Evolutionary conservation across 805 yeast genomes (phyloP).

Genomic region (Candida parachauliodes): DNA sequence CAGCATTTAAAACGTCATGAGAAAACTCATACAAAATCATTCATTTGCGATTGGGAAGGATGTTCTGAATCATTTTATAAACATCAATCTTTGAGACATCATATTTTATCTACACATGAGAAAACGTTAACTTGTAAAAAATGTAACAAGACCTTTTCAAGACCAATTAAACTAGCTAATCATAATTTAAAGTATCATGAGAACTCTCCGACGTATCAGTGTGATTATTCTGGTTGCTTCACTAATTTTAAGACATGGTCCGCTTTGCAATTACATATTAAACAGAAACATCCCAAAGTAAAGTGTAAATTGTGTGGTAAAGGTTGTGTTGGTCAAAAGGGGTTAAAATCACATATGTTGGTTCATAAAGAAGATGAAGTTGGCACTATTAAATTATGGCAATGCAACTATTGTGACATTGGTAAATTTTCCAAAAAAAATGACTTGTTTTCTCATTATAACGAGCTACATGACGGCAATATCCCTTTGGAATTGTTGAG

Average conservation of each 20-base stretch:
- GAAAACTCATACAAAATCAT: slow-evolving; percentile 68
- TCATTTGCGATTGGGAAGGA: slow-evolving; percentile 53
- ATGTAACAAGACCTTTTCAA: slow-evolving; percentile 62
- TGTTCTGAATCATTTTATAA: slow-evolving; percentile 71
- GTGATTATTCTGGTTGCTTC: slow-evolving; percentile 61
- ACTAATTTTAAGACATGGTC: slow-evolving; percentile 66
- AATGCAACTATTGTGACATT: slow-evolving; percentile 52
- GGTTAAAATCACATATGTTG: slow-evolving; percentile 69
- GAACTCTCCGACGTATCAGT: slow-evolving; percentile 50
- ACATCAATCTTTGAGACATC: slow-evolving; percentile 73
- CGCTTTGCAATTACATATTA: slow-evolving; percentile 66
- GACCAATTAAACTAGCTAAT: slow-evolving; percentile 61
- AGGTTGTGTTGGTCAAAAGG: slow-evolving; percentile 68
- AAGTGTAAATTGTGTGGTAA: slow-evolving; percentile 64
- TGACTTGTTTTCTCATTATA: slow-evolving; percentile 56
- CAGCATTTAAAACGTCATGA: slow-evolving; percentile 87
- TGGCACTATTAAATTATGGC: slow-evolving; percentile 58
- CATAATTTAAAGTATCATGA: slow-evolving; percentile 70
- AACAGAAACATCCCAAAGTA: slow-evolving; percentile 68
- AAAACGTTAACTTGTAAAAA: slow-evolving; percentile 50
- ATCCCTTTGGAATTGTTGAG: slow-evolving; percentile 30
- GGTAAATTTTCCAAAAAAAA: slow-evolving; percentile 52
- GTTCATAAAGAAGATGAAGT: slow-evolving; percentile 58
- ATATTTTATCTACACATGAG: slow-evolving; percentile 60
- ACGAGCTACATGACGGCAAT: slow-evolving; percentile 41